A percentile compares a stretch with the other conserved stretches of the same genome.
Conservation (phyloP, 257 asterid genomes). For the Paraleonurus japonicus region DNA sequence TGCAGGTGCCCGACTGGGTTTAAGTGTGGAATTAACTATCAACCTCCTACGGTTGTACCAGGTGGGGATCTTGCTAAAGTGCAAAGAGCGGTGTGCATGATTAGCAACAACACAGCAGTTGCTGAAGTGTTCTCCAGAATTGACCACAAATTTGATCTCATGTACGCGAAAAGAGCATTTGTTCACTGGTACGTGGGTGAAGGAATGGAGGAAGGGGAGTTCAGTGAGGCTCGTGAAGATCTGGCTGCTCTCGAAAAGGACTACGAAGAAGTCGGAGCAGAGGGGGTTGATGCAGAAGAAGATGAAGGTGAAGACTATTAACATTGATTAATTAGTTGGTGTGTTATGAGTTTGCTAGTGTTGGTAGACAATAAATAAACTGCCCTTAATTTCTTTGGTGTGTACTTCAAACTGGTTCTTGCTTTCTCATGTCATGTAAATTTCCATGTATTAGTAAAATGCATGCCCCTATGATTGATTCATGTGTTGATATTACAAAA, state of each 20-base stretch:
- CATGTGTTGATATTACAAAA: not conserved
- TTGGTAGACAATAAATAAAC: conserved; percentile 10
- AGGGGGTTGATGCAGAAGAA: conserved; percentile 48
- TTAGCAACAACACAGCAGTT: conserved; percentile 52
- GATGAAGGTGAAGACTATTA: conserved; percentile 44
- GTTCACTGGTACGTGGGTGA: conserved; percentile 55
- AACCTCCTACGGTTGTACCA: conserved; percentile 47
- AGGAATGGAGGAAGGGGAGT: conserved; percentile 58
- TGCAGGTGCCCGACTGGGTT: conserved; percentile 54
- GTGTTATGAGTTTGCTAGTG: not conserved
- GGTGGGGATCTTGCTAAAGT: conserved; percentile 55
- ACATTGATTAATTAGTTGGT: not conserved
- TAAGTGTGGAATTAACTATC: conserved; percentile 50
- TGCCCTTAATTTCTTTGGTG: conserved; percentile 15
- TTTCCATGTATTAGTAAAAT: conserved; percentile 3
- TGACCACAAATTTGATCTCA: conserved; percentile 51
- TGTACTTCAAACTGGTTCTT: conserved; percentile 14
- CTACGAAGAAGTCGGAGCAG: conserved; percentile 52
- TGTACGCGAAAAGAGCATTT: conserved; percentile 50
- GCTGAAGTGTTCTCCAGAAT: conserved; percentile 50
- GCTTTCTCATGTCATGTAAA: conserved; percentile 18
- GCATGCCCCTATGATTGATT: not conserved
- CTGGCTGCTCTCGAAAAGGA: conserved; percentile 51
- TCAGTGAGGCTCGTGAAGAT: conserved; percentile 54
- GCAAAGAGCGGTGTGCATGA: conserved; percentile 53